Evolutionary conservation across 108 stramenopile species (phyloP).

Genomic region (Skeletonema grethae): DNA sequence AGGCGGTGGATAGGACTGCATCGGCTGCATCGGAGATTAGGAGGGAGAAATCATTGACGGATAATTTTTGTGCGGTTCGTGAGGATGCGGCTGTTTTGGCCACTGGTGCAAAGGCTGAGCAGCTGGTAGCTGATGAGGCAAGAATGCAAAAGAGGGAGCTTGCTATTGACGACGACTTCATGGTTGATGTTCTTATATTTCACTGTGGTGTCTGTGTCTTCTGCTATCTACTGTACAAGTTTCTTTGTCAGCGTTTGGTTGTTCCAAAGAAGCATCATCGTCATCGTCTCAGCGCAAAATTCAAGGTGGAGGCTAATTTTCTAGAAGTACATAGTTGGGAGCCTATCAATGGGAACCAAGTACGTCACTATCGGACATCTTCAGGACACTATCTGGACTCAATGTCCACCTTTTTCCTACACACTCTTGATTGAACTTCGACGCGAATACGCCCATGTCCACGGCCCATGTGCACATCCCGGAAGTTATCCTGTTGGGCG

Average conservation of each 20-base stretch:
- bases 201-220: neutral
- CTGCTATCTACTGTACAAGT: neutral
- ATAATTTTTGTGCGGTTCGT: constrained; percentile 4
- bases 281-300: neutral
- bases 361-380: neutral
- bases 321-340: too few species aligned
- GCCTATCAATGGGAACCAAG: neutral
- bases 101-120: neutral
- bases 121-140: neutral
- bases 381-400: neutral
- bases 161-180: constrained; percentile 2
- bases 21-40: constrained; percentile 26
- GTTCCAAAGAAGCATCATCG: neutral
- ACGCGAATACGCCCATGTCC: neutral
- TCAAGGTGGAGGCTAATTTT: neutral
- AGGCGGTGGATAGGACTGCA: constrained; percentile 6
- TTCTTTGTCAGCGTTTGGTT: neutral
- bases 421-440: too few species aligned
- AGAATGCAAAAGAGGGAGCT: neutral
- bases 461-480: neutral
- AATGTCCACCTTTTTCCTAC: neutral
- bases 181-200: neutral
- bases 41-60: constrained; percentile 12
- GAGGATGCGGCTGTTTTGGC: neutral
- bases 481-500: neutral